Evolutionary conservation across 2,329 filamentous ascomycete genomes (phyloP).

Genomic region (Phialemoniopsis sp.): DNA sequence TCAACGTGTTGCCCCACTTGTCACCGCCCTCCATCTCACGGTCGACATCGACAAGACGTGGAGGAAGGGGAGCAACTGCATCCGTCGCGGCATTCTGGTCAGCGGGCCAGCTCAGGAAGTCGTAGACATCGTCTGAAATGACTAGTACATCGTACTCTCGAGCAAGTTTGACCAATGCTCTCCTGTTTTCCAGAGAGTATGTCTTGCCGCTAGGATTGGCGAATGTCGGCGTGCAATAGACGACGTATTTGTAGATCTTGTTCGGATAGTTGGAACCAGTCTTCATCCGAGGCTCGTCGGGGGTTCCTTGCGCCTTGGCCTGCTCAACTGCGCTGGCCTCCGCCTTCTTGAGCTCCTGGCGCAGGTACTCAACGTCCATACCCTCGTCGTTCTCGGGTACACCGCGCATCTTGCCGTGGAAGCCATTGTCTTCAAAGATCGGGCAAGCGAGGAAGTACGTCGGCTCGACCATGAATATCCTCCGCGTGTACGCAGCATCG

Average conservation of each 20-base stretch:
- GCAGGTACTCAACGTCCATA: conserved; percentile 52
- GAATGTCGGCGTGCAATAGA: conserved; percentile 68
- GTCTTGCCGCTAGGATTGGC: conserved; percentile 65
- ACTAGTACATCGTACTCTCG: conserved; percentile 61
- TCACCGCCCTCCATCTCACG: conserved; percentile 49
- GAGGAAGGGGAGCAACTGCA: conserved; percentile 29
- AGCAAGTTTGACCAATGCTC: conserved; percentile 55
- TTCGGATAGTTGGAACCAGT: conserved; percentile 40
- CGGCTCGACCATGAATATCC: conserved; percentile 63
- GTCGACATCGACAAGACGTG: conserved; percentile 59
- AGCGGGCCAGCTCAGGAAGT: conserved; percentile 57
- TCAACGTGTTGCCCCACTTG: conserved; percentile 59
- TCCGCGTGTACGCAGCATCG: conserved; percentile 58
- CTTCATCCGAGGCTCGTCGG: conserved; percentile 32
- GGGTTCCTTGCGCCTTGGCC: conserved; percentile 10
- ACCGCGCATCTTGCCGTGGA: conserved; percentile 50
- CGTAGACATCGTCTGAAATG: conserved; percentile 69
- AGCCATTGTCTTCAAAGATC: conserved; percentile 63
- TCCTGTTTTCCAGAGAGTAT: conserved; percentile 54
- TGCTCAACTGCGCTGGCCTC: conserved; percentile 9
- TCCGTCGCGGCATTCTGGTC: conserved; percentile 1
- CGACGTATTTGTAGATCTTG: conserved; percentile 62
- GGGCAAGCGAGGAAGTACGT: conserved; percentile 63
- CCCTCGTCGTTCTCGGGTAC: conserved; percentile 62
- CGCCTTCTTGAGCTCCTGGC: conserved; percentile 30